A percentile compares a stretch with the other conserved stretches of the same genome.
Conservation (phyloP, 306 rosid genomes). For the Dryas alaskensis region DNA sequence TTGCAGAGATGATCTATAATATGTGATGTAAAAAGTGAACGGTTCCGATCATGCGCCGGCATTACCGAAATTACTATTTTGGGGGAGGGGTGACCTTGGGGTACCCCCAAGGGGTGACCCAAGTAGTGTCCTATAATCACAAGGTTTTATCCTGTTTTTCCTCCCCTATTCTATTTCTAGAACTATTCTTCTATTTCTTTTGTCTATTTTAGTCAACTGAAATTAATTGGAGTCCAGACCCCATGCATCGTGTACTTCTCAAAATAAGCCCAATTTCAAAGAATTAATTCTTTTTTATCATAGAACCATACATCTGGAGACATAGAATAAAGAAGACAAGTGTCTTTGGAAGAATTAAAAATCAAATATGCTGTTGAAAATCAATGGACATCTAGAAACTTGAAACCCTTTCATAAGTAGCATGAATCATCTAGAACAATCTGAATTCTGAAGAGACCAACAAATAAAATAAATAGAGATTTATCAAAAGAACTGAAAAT, state of each 20-base stretch:
- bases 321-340: neutral
- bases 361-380: constrained; percentile 8
- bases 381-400: constrained; percentile 17
- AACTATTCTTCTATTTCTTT: neutral
- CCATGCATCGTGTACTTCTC: constrained; percentile 1
- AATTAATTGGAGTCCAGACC: neutral
- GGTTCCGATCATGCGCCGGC: too few species aligned
- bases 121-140: too few species aligned
- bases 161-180: neutral
- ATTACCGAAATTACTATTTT: too few species aligned
- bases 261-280: neutral
- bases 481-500: too few species aligned
- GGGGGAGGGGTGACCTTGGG: too few species aligned
- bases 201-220: neutral
- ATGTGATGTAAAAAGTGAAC: too few species aligned
- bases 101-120: too few species aligned
- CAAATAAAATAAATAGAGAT: too few species aligned
- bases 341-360: neutral
- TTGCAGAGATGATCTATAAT: too few species aligned
- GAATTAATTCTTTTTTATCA: neutral
- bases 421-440: neutral
- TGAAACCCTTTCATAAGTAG: neutral
- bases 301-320: neutral
- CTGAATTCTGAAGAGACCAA: neutral
- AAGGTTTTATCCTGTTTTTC: neutral